Percentiles rank a stretch among this genome's conserved stretches.
Conservation (phyloP, 306 rosid genomes). For the Trifolium subterraneum region DNA sequence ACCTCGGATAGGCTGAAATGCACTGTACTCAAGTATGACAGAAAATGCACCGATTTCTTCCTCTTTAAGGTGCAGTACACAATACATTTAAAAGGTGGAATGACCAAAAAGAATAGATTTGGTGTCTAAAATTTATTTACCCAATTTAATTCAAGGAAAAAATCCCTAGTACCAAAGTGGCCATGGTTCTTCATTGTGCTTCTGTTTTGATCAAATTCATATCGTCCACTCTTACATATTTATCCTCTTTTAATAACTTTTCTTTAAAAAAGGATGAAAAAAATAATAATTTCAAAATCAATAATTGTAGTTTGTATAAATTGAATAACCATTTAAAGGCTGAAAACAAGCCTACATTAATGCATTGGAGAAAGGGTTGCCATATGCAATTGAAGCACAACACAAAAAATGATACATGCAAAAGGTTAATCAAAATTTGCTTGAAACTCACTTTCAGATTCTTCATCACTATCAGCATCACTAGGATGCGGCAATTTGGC, state of each 20-base stretch:
- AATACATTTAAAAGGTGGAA: neutral
- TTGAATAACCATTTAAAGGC: neutral
- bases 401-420: conserved; percentile 31
- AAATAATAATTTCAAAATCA: neutral
- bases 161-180: no score
- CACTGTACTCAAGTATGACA: neutral
- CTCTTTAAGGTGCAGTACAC: neutral
- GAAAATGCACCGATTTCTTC: neutral
- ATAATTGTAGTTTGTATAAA: neutral
- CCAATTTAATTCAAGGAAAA: neutral
- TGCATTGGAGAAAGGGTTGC: conserved; percentile 18
- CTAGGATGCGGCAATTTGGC: conserved; percentile 77
- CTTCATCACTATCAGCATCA: conserved; percentile 86
- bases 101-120: neutral
- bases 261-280: neutral
- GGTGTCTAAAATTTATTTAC: neutral
- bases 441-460: conserved; percentile 78
- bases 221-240: no score
- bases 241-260: no score
- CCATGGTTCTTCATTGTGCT: no score
- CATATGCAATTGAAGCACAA: conserved; percentile 25
- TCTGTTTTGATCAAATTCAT: no score
- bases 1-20: neutral
- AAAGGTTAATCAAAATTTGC: conserved; percentile 35
- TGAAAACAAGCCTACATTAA: conserved; percentile 1